A percentile compares a stretch with the other conserved stretches of the same genome.
These are phyloP conservation scores for Nakaseomyces glabratus DNA, from an alignment of 1,139 yeast species.

Conservation along the genomic window DNA sequence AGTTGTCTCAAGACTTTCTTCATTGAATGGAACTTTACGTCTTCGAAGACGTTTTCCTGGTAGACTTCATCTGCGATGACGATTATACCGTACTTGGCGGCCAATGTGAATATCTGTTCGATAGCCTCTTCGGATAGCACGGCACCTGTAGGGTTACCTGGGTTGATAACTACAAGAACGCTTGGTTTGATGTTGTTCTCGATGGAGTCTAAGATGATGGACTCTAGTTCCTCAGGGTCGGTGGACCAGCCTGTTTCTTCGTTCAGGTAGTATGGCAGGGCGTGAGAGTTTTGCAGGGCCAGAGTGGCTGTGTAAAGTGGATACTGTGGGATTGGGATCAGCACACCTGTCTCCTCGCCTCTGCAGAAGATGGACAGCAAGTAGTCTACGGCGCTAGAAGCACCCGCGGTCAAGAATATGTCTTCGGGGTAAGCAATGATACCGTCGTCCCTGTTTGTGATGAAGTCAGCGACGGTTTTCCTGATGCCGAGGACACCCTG, in stretches of 20 bases:
- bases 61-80: constrained; percentile 97
- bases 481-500: constrained; percentile 75
- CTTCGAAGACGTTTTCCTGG: constrained; percentile 78
- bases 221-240: constrained; percentile 55
- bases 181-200: constrained; percentile 55
- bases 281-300: constrained; percentile 69
- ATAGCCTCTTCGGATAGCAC: constrained; percentile 59
- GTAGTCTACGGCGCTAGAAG: constrained; percentile 80
- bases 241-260: constrained; percentile 81
- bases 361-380: constrained; percentile 61
- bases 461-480: constrained; percentile 71
- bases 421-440: constrained; percentile 56
- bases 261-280: constrained; percentile 80
- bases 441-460: constrained; percentile 59
- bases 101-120: constrained; percentile 59
- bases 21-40: constrained; percentile 49
- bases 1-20: constrained; percentile 59
- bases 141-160: constrained; percentile 97
- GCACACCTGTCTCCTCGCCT: constrained; percentile 65
- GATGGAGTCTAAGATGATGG: constrained; percentile 44
- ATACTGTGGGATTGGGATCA: constrained; percentile 96
- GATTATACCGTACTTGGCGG: constrained; percentile 76
- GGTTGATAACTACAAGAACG: constrained; percentile 87
- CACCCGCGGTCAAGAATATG: constrained; percentile 84
- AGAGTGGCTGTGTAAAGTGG: constrained; percentile 92